Base-by-base conservation (phyloP, 345 rosid species). In the Eucalyptus curtisii region DNA sequence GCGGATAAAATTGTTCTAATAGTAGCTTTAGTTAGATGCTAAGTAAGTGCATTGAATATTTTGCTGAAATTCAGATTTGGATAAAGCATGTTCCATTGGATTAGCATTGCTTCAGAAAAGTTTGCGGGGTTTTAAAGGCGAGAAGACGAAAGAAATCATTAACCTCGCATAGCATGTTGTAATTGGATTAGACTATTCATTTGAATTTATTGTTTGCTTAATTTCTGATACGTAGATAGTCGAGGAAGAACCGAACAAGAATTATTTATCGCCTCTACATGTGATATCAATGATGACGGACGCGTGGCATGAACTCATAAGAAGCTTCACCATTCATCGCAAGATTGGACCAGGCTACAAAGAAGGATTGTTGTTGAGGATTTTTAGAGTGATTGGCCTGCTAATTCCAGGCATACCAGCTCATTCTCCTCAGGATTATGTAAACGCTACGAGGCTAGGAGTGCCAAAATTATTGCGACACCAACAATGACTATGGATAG, bases 231-330 rank as follows among this genome's bases (percentile, higher is more conserved):
- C 17, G 5, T 90, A 95, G 97, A 91, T 95, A 20, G 37, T 93
- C 53, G 5, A 64, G 31, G 98, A 96, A 53, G 96, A 93, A 71
- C 98, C 97, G 13, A 95, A 95, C 91, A 96, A 94, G 93, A 95
- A 95, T 90, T 95, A 95, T 91, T 93, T 94, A 86, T 91, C 88
- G 22, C 48, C 91, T 48, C 22, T 93, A 22, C 92, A 94, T 95
- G 88, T 59, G 11, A 25, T 93, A 48, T 97, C 97, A 3, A 94
- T 92, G 92, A 19, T 61, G 14, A 24, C 92, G 71, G 93, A 91
- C 31, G 97, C 97, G 13, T 19, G 87, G 50, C 94, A 96, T 98
- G 98, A 96, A 93, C 87, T 97, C 40, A 40, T 92, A 5, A 91
- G 98, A 61, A 89, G 98, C 47, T 90, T 95, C 90, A 87, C 37